Base-by-base conservation (phyloP, 768 basidiomycete genomes). In the Macrolepiota albuminosa region DNA sequence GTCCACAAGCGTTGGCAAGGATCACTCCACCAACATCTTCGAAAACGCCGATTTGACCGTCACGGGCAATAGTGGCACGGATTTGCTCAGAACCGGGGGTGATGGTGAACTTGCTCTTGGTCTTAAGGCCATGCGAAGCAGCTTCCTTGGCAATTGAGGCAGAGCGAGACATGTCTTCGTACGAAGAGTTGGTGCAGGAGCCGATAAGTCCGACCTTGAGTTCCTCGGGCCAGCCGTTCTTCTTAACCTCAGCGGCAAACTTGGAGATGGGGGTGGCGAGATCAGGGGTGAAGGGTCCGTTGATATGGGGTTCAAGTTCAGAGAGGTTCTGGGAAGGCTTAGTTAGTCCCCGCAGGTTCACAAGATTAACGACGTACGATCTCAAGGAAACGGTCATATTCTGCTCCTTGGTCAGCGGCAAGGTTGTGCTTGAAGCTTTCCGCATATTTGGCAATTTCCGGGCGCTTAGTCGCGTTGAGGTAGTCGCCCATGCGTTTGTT, bases 241-340 rank as follows among this genome's bases (percentile, higher is more conserved):
- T 87, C 84, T 93, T 93, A 61, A 91, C 93, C 66, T 86, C 93
- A 36, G 81, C 78, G 54, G 91, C 91, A 70, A 98, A 97, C 82
- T 96, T 91, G 75, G 95, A 97, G 69, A 99, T 84, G 56, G 97
- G 97, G 33, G 96, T 99, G 56, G 97, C 96, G 65, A 99, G 88
- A 83, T 99, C 97, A 49, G 97, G 97, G n/a, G 97, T 98, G 83
- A 97, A 99, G 58, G 97, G 97, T 67, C 97, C 97, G 80, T 98
- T 99, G 78, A 99, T 89, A 75, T 99, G 96, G 57, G 97, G 97
- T 75, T 99, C 97, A 66, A 98, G 93, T 76, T 95, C 93, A 36
- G 90, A 91, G 62, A 99, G 82, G 81, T 99, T 95, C 90, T 91
- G 42, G 21, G 16, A 21, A 52, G 50, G 29, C 10, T 40, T 21